These are phyloP conservation scores for Pythium phragmitis DNA, from an alignment of 352 stramenopile genomes.

Conservation along the genomic window DNA sequence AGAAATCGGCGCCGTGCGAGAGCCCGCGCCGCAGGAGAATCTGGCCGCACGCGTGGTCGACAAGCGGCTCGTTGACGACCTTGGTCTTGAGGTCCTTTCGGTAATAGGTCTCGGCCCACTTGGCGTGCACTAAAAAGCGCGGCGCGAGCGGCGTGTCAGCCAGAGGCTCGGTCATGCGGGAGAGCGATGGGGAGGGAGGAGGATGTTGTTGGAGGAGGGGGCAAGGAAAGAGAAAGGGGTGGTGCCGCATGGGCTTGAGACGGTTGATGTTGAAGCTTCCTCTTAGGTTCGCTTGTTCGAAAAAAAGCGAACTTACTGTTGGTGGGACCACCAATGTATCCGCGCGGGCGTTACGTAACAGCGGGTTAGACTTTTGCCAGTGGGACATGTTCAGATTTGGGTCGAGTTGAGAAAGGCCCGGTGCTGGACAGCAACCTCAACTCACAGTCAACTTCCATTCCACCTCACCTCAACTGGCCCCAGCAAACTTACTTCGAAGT, in stretches of 20 bases:
- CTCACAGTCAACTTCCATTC: neutral
- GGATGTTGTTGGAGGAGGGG: neutral
- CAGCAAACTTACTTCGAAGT: neutral
- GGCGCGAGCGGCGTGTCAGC: neutral
- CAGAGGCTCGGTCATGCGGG: neutral
- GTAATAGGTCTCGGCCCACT: constrained; percentile 28
- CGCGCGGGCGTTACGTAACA: neutral
- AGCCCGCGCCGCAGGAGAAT: constrained; percentile 25
- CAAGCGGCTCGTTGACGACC: constrained; percentile 25
- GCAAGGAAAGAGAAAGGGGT: neutral
- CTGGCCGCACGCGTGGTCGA: constrained; percentile 23
- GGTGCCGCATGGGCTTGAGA: neutral
- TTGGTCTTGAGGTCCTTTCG: constrained; percentile 1
- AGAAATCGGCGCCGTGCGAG: constrained; percentile 25
- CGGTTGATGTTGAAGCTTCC: constrained; percentile 15
- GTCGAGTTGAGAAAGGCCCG: neutral
- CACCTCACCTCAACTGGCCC: constrained; percentile 4
- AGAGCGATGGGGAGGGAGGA: neutral
- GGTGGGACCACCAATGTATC: neutral
- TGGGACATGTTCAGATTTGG: no score
- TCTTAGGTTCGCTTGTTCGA: neutral
- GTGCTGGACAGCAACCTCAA: constrained; percentile 2
- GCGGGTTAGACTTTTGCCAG: neutral
- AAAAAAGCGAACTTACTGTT: neutral
- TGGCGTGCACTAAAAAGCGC: constrained; percentile 19